phyloP scores from a whole-genome alignment of 2,329 filamentous ascomycete genomes.

The Fusarium euwallaceae region DNA sequence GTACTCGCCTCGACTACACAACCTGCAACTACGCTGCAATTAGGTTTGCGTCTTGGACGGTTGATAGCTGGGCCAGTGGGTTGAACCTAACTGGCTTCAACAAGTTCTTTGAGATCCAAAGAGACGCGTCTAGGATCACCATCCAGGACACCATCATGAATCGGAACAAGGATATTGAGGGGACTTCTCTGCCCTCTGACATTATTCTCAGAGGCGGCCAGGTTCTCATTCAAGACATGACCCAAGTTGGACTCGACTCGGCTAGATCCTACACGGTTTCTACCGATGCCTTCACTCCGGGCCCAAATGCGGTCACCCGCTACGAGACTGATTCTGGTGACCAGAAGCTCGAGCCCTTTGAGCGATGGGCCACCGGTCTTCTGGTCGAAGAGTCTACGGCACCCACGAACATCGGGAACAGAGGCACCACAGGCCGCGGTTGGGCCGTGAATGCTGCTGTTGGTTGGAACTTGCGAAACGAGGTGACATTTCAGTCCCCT shows the following conservation, averaged over 20 bases:
- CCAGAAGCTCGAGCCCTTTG: slow-evolving; percentile 15
- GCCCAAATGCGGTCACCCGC: slow-evolving; percentile 23
- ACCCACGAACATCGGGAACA: neutral
- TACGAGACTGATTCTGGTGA: slow-evolving; percentile 10
- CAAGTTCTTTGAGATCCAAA: slow-evolving; percentile 15
- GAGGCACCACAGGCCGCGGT: slow-evolving; percentile 8
- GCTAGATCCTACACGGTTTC: slow-evolving; percentile 18
- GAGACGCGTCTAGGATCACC: slow-evolving; percentile 16
- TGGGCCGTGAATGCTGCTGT: slow-evolving; percentile 30
- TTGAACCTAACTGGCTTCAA: slow-evolving; percentile 25
- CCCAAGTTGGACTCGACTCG: slow-evolving; percentile 15
- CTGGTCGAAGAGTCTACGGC: slow-evolving; percentile 15
- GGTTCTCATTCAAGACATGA: slow-evolving; percentile 16
- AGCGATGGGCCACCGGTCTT: slow-evolving; percentile 19
- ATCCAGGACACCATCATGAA: slow-evolving; percentile 15
- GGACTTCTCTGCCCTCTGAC: slow-evolving; percentile 11
- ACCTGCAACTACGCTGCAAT: slow-evolving; percentile 25
- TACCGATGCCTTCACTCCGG: slow-evolving; percentile 9
- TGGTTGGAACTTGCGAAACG: slow-evolving; percentile 17
- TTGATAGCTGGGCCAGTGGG: slow-evolving; percentile 21
- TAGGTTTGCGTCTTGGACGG: slow-evolving; percentile 21
- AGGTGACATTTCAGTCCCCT: slow-evolving; percentile 7
- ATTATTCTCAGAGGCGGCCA: slow-evolving; percentile 18
- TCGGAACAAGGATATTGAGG: slow-evolving; percentile 7
- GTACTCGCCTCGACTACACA: neutral